These are phyloP conservation scores for Houttuynia cordata DNA, from an alignment of 164 flowering plant species.

Conservation along the genomic window DNA sequence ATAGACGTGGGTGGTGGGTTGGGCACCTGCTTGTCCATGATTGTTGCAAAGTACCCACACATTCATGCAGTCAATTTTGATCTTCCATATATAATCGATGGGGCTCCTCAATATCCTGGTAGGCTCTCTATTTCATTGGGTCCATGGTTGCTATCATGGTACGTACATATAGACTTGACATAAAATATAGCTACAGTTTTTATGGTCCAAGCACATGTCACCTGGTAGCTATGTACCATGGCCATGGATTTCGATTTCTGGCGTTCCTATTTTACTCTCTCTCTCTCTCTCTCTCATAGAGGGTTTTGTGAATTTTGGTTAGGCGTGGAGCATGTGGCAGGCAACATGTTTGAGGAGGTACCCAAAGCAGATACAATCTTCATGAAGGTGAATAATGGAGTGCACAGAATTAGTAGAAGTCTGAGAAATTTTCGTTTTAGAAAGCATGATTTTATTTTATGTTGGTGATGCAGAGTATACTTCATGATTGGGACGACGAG, in stretches of 20 bases:
- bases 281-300: no score
- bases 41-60: not conserved
- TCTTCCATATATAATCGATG: conserved; percentile 14
- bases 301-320: not conserved
- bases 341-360: conserved; percentile 78
- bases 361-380: conserved; percentile 82
- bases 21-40: not conserved
- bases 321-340: conserved; percentile 78
- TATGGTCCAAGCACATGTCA: no score
- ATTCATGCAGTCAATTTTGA: not conserved
- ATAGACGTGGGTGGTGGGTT: not conserved
- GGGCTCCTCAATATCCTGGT: conserved; percentile 24
- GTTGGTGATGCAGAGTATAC: conserved; percentile 1
- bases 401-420: not conserved
- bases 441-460: no score
- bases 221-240: no score
- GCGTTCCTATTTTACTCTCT: no score
- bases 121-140: conserved; percentile 1
- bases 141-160: no score
- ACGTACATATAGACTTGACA: no score
- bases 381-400: conserved; percentile 50
- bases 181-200: no score
- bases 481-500: conserved; percentile 24
- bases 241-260: no score
- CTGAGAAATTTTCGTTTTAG: no score